These are phyloP conservation scores for Quercus parvula DNA, from an alignment of 306 rosid species.

Conservation along the genomic window DNA sequence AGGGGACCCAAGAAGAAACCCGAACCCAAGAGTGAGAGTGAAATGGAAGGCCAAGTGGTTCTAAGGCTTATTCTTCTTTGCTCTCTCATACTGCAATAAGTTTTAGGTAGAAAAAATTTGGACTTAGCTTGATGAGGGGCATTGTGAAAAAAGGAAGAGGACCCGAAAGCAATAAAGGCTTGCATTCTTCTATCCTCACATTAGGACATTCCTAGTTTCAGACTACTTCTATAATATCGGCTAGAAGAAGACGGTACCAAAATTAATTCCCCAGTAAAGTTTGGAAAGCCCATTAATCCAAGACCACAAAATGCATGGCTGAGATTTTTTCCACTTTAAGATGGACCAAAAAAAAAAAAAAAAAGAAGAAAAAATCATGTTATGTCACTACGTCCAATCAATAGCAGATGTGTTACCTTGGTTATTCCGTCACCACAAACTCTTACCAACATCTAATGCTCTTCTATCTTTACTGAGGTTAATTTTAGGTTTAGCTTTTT, in stretches of 20 bases:
- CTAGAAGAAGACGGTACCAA: background rate
- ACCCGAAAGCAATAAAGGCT: constrained; percentile 26
- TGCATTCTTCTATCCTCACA: constrained; percentile 39
- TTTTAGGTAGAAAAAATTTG: constrained; percentile 17
- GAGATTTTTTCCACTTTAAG: background rate
- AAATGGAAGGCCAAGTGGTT: constrained; percentile 54
- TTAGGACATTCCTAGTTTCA: background rate
- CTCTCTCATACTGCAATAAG: constrained; percentile 36
- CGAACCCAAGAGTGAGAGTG: constrained; percentile 57
- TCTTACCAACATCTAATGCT: too few species aligned
- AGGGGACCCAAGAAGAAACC: constrained; percentile 76
- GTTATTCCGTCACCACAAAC: too few species aligned
- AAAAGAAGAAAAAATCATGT: background rate
- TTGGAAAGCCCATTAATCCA: background rate
- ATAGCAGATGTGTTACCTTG: too few species aligned
- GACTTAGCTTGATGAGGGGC: constrained; percentile 14
- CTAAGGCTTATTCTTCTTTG: constrained; percentile 19
- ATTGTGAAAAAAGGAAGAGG: constrained; percentile 24
- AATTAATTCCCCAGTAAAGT: background rate
- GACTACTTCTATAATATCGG: background rate
- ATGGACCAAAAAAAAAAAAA: background rate
- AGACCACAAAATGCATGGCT: background rate
- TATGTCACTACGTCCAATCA: background rate
- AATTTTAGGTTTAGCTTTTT: too few species aligned
- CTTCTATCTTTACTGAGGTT: too few species aligned